Evolutionary conservation across 208 protist species (phyloP).

Genomic region (Novymonas esmeraldas): DNA sequence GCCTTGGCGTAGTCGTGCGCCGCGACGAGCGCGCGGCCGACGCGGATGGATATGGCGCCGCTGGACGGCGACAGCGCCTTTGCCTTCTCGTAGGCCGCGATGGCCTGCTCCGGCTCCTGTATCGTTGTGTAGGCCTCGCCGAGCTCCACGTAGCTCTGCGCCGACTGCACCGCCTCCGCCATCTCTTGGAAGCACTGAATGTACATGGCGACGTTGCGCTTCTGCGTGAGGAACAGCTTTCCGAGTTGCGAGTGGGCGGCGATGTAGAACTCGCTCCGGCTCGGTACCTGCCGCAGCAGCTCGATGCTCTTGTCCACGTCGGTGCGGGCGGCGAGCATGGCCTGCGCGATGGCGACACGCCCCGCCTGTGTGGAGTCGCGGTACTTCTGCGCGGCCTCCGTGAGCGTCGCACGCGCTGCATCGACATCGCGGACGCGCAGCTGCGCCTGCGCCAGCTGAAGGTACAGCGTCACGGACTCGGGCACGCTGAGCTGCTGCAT

Average conservation of each 20-base stretch:
- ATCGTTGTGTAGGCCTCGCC: constrained; percentile 90
- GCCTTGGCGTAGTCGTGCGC: constrained; percentile 95
- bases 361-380: constrained; percentile 70
- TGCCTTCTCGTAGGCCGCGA: constrained; percentile 90
- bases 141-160: constrained; percentile 81
- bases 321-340: constrained; percentile 84
- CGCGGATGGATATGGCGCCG: constrained; percentile 85
- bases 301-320: constrained; percentile 86
- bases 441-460: constrained; percentile 85
- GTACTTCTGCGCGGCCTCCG: constrained; percentile 66
- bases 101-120: constrained; percentile 91
- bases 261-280: constrained; percentile 76
- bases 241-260: constrained; percentile 86
- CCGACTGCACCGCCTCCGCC: constrained; percentile 72
- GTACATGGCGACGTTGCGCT: constrained; percentile 81
- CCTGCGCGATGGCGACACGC: constrained; percentile 79
- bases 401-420: constrained; percentile 68
- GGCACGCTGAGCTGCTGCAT: constrained; percentile 77
- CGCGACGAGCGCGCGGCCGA: constrained; percentile 92
- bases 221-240: constrained; percentile 85
- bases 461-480: constrained; percentile 87
- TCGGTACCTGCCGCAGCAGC: constrained; percentile 77
- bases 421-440: constrained; percentile 77
- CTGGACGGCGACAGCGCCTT: constrained; percentile 83
- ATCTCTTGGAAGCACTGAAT: constrained; percentile 92